Evolutionary conservation across 805 yeast species (phyloP).

Genomic region (Yarrowia yakushimensis): DNA sequence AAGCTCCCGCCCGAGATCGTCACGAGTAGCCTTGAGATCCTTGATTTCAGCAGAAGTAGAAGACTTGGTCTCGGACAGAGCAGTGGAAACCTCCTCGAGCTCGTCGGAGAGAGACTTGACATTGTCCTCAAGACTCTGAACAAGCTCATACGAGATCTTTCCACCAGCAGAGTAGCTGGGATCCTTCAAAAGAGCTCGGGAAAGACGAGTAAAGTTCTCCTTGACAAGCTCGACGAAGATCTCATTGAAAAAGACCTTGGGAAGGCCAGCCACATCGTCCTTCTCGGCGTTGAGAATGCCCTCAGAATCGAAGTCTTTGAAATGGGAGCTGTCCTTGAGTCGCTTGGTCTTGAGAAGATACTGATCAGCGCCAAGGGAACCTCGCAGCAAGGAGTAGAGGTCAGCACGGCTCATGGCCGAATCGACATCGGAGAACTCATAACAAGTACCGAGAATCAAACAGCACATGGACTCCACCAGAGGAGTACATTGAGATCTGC

Average conservation of each 20-base stretch:
- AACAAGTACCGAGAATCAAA: conserved; percentile 67
- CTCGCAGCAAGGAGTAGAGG: conserved; percentile 58
- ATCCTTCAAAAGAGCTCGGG: conserved; percentile 65
- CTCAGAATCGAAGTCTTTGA: conserved; percentile 55
- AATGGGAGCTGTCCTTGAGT: conserved; percentile 56
- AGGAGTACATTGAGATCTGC: conserved; percentile 45
- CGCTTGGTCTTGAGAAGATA: conserved; percentile 70
- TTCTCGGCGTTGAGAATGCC: conserved; percentile 49
- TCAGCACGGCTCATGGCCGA: conserved; percentile 59
- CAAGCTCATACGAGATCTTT: conserved; percentile 60
- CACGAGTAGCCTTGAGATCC: conserved; percentile 31
- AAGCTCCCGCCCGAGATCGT: conserved; percentile 40
- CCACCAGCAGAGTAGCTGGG: conserved; percentile 71
- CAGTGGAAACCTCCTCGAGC: conserved; percentile 29
- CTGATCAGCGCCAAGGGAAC: conserved; percentile 76
- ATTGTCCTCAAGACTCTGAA: conserved; percentile 39
- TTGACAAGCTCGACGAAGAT: conserved; percentile 62
- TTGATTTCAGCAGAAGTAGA: conserved; percentile 31
- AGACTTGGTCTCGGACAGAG: conserved; percentile 36
- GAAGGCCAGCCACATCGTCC: conserved; percentile 78
- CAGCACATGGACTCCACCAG: conserved; percentile 71
- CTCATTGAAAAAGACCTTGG: conserved; percentile 69
- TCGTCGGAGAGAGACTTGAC: conserved; percentile 30
- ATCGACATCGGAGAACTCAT: conserved; percentile 62
- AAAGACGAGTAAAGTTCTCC: conserved; percentile 66